Base-by-base conservation (phyloP, 169 alveolate species). In the Eimeria tenella region DNA sequence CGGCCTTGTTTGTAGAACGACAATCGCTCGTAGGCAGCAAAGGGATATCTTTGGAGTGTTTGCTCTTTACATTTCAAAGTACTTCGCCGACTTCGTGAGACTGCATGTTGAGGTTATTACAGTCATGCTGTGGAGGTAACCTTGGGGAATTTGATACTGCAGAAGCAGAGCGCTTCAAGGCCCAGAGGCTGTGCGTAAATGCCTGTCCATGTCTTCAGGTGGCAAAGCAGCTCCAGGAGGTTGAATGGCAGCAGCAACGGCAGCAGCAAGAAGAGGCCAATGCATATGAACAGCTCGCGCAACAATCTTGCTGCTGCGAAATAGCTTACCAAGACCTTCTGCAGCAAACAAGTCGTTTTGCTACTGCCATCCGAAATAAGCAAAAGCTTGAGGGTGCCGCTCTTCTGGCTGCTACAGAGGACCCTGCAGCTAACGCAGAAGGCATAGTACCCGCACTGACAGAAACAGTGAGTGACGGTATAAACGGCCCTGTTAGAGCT, bases 241-340 rank as follows among this genome's bases (percentile, higher is more conserved):
- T 79, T 9, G 88, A 79, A 56, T 17, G 55, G 25, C 71, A 53
- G 21, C 88, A 79, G 55, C 53, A 79, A 11, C 52, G 53, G 55
- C 88, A 68, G 13, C 65, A 53, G 55, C 73, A 79, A 56, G 73
- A 56, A 56, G 70, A 79, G 71, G 71, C 73, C 19, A 71, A 79
- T 52, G 71, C 19, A 23, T 79, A 53, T 53, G 88, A 79, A 68
- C 88, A 6, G 52, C 52, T 79, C 53, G 88, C 88, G 73, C 88
- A 19, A 52, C 88, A 55, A 68, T 79, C 88, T n/a, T 79, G 88
- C 71, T 79, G 88, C 21, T 79, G 88, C 56, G 88, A 79, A 55
- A 79, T 79, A n/a, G 88, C 88, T 9, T 79, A 79, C 52, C 88
- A 79, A 52, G 88, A 79, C 11, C 88, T 79, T 62, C 70, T 79